These are phyloP conservation scores for Boletus pseudo-olivaceus DNA, from an alignment of 768 basidiomycete species.

Conservation along the genomic window DNA sequence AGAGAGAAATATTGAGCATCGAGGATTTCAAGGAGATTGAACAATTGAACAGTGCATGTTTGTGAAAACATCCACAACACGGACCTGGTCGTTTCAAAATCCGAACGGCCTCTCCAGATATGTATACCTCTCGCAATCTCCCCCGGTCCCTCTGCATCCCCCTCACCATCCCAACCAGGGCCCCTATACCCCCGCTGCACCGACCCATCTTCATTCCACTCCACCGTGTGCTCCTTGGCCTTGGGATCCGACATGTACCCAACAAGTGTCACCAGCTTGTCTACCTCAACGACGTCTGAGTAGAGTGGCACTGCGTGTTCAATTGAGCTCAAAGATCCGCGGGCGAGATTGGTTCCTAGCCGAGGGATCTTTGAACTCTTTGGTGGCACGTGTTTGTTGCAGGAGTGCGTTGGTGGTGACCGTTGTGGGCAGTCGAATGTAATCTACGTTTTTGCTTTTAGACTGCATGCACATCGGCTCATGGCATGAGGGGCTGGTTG, in stretches of 20 bases:
- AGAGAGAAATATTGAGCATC: not conserved
- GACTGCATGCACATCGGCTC: too few relatives aligned
- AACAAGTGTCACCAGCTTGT: constrained; percentile 92
- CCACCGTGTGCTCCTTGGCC: constrained; percentile 68
- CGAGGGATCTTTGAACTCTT: constrained; percentile 85
- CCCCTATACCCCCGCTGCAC: constrained; percentile 69
- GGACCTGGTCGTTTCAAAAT: constrained; percentile 69
- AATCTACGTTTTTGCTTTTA: constrained; percentile 47
- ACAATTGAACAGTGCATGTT: not conserved
- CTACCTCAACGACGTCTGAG: constrained; percentile 57
- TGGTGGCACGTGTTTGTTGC: constrained; percentile 86
- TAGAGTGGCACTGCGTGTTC: constrained; percentile 75
- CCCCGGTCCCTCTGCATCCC: constrained; percentile 76
- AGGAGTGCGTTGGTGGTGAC: constrained; percentile 95
- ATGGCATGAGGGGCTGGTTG: too few relatives aligned
- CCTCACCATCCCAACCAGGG: constrained; percentile 68
- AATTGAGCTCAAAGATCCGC: constrained; percentile 92
- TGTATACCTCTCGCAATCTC: constrained; percentile 75
- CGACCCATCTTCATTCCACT: constrained; percentile 71
- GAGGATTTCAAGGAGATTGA: not conserved
- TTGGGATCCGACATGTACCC: constrained; percentile 90
- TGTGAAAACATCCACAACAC: not conserved
- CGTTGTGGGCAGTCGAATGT: constrained; percentile 89
- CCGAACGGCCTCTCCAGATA: constrained; percentile 88
- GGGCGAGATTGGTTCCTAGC: constrained; percentile 96